phyloP scores from a whole-genome alignment of 495 filamentous ascomycete species.

The Arthonia radiata region DNA sequence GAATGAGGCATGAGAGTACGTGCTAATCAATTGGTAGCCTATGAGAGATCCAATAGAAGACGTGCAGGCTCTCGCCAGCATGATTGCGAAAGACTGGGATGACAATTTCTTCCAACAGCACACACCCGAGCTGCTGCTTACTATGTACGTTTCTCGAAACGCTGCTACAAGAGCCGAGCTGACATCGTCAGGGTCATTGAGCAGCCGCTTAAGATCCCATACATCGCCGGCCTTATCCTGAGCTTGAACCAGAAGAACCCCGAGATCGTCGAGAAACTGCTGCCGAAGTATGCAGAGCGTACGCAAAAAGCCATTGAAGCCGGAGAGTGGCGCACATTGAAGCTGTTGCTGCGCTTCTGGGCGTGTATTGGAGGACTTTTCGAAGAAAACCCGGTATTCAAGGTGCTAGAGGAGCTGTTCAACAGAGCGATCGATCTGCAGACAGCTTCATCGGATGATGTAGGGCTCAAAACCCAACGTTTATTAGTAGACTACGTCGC shows the following conservation, averaged over 20 bases:
- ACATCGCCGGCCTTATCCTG: slow-evolving; percentile 58
- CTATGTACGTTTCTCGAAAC: slow-evolving; percentile 31
- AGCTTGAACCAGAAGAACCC: slow-evolving; percentile 48
- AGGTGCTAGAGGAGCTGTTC: slow-evolving; percentile 65
- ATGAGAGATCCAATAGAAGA: slow-evolving; percentile 63
- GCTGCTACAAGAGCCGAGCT: slow-evolving; percentile 9
- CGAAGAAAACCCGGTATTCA: slow-evolving; percentile 67
- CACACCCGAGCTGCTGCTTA: slow-evolving; percentile 45
- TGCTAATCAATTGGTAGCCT: slow-evolving; percentile 20
- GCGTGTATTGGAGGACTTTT: slow-evolving; percentile 57
- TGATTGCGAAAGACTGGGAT: slow-evolving; percentile 54
- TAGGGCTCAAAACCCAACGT: slow-evolving; percentile 18
- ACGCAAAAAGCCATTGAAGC: slow-evolving; percentile 35
- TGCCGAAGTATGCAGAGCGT: slow-evolving; percentile 29
- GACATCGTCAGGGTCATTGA: slow-evolving; percentile 31
- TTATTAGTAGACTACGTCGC: background rate
- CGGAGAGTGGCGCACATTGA: slow-evolving; percentile 75
- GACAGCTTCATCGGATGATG: slow-evolving; percentile 73
- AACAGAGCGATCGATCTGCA: slow-evolving; percentile 64
- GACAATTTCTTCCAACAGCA: slow-evolving; percentile 45
- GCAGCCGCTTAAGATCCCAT: slow-evolving; percentile 91
- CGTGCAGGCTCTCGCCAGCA: slow-evolving; percentile 44
- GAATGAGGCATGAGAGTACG: slow-evolving; percentile 5
- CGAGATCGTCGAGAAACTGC: slow-evolving; percentile 41
- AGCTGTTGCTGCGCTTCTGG: slow-evolving; percentile 68